Base-by-base conservation (phyloP, 73 alveolate species). In the Uronychia setigera region DNA sequence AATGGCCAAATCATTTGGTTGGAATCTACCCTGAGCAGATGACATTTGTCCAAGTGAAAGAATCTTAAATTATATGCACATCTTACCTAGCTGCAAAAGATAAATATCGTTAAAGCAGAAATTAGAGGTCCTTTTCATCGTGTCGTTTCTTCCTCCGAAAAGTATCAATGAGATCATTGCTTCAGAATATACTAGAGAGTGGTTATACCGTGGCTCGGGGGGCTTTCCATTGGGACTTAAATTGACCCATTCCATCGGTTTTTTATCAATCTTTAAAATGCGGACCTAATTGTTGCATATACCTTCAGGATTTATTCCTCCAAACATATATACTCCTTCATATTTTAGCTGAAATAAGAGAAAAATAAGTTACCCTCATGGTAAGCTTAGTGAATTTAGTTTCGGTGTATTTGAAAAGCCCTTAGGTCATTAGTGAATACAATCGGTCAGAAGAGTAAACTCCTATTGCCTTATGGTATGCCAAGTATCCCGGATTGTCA, bases 131-230 rank as follows among this genome's bases (percentile, higher is more conserved):
- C 19, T 46, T 11, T 46, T 46, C 67, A 46, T 46, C n/a, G n/a
- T 11, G 75, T 97, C 99, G 92, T 95, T 93, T 80, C 99, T 93
- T 26, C 99, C 99, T 57, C 99, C 99, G 88, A 84, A 95, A 5
- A 97, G 35, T 0, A 95, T 85, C 28, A 97, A 58, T 32, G 90
- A 86, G 90, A 92, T 92, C 30, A 95, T 90, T 46, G 93, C 90
- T 81, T 86, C 93, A 84, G 78, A 89, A 84, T 75, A 94, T 86
- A 93, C 94, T 96, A 95, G 87, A 11, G 97, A 79, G 88, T 97
- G 99, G 77, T 88, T 88, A 91, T 93, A 97, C 88, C 99, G 83
- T 0, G 98, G 96, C 0, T 91, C 76, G 1, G 99, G 99, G 0
- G 94, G 82, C 32, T 91, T 79, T 25, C 99, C 99, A 84, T 87